Evolutionary conservation across 2,329 filamentous ascomycete species (phyloP).

Genomic region (Daldinia sp.): DNA sequence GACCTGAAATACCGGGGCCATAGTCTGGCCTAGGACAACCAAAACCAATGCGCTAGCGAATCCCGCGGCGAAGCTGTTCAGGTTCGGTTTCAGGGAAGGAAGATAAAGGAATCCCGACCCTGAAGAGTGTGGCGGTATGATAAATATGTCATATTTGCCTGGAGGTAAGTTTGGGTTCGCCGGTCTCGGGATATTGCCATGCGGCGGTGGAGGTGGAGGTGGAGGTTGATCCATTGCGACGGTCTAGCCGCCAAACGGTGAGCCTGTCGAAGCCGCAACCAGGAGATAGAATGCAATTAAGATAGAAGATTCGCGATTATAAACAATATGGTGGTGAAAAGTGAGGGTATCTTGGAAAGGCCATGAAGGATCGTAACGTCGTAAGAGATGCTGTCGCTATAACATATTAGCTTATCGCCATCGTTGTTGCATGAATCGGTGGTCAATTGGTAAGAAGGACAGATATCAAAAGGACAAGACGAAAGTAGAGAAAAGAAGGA

Average conservation of each 20-base stretch:
- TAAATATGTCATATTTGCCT: conserved; percentile 96
- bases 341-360: conserved; percentile 48
- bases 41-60: conserved; percentile 78
- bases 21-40: conserved; percentile 75
- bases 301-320: conserved; percentile 43
- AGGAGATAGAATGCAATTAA: conserved; percentile 21
- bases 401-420: conserved; percentile 4
- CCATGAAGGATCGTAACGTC: conserved; percentile 48
- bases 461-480: background rate
- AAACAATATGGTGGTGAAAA: conserved; percentile 28
- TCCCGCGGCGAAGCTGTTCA: conserved; percentile 91
- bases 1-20: conserved; percentile 75
- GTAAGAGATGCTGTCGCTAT: conserved; percentile 35
- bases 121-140: conserved; percentile 90
- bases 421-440: background rate
- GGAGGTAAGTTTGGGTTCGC: conserved; percentile 72
- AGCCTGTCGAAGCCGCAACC: conserved; percentile 13
- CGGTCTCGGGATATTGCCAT: conserved; percentile 79
- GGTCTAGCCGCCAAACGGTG: conserved; percentile 31
- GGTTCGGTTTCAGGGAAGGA: conserved; percentile 84
- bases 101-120: conserved; percentile 92
- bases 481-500: background rate
- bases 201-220: conserved; percentile 85
- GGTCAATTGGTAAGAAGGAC: background rate
- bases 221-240: conserved; percentile 69